Evolutionary conservation across 2,329 filamentous ascomycete genomes (phyloP), one percentile per base, ranked within the genome.

Genomic region (Claviceps arundinis): DNA sequence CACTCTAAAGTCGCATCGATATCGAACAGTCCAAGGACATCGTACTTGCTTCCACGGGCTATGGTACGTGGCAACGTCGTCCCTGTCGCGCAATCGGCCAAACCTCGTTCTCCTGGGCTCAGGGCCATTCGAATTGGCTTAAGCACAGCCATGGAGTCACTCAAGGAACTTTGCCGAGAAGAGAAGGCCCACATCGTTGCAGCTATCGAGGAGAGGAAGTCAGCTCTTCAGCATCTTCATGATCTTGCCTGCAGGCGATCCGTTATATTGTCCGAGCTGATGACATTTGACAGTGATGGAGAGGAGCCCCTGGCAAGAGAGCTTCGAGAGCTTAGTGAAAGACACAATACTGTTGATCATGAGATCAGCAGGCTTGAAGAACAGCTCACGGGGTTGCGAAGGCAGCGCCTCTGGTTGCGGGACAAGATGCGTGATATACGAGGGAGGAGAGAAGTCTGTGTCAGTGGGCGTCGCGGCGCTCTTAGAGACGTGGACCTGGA

Each of bases 391-490:
- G 73, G 73, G 3, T 72, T 89, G 67, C 80, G 80, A 58, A 75
- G 73, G 47, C 72, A 77, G 30, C 79, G 81, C 57, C 70, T 74
- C n/a, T 76, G 74, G 61, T 65, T 89, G 0, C 68, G 77, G 55
- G 73, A 74, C 2, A 74, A 79, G 59, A 78, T 87, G 46, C 73
- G 77, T 6, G 80, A 84, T 52, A 74, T 81, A 1, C 75, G 76
- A 56, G 89, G 83, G 58, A 74, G 75, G 51, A 72, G 83, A 40
- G 85, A 89, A 62, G 82, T 85, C 2, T 81, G 80, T n/a, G 64
- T 89, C 14, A 86, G 83, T 52, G 83, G 84, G 0, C 89, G 88
- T 63, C 78, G 75, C 19, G 78, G 82, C 1, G 83, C 84, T 4
- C 67, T 88, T 38, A 77, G 72, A 52, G 77, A 87, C 51, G 74